Percentiles rank a stretch among this genome's conserved stretches.
Conservation (phyloP, 192 early-diverging fungal genomes). For the Pilaira anomala region DNA sequence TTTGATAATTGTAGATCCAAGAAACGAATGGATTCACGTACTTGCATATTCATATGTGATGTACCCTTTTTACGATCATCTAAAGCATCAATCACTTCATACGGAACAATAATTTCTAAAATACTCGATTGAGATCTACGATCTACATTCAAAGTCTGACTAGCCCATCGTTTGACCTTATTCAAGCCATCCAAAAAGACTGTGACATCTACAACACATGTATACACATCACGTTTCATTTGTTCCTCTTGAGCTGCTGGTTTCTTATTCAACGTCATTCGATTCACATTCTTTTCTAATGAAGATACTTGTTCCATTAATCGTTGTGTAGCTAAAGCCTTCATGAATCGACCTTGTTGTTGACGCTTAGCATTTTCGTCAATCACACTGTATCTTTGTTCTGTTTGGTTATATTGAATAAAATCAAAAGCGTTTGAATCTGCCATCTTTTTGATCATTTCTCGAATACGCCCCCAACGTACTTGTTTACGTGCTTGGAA, state of each 20-base stretch:
- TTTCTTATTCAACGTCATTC: constrained; percentile 14
- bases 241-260: neutral
- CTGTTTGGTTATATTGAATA: constrained; percentile 33
- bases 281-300: constrained; percentile 38
- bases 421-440: constrained; percentile 39
- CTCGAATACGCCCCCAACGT: constrained; percentile 34
- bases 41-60: constrained; percentile 43
- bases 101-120: constrained; percentile 50
- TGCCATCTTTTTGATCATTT: constrained; percentile 28
- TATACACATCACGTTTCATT: constrained; percentile 13
- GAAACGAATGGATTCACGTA: constrained; percentile 57
- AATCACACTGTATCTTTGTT: constrained; percentile 34
- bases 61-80: constrained; percentile 54
- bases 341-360: constrained; percentile 41
- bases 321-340: constrained; percentile 38
- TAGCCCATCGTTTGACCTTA: constrained; percentile 46
- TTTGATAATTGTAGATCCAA: constrained; percentile 36
- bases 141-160: constrained; percentile 29
- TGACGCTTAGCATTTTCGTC: constrained; percentile 45
- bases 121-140: constrained; percentile 16
- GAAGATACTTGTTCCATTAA: constrained; percentile 40
- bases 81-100: constrained; percentile 53
- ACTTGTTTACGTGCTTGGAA: constrained; percentile 28
- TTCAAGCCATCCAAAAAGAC: constrained; percentile 45
- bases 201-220: constrained; percentile 45